phyloP scores from a whole-genome alignment of 2,329 filamentous ascomycete species.

The Trichoderma brevicompactum region DNA sequence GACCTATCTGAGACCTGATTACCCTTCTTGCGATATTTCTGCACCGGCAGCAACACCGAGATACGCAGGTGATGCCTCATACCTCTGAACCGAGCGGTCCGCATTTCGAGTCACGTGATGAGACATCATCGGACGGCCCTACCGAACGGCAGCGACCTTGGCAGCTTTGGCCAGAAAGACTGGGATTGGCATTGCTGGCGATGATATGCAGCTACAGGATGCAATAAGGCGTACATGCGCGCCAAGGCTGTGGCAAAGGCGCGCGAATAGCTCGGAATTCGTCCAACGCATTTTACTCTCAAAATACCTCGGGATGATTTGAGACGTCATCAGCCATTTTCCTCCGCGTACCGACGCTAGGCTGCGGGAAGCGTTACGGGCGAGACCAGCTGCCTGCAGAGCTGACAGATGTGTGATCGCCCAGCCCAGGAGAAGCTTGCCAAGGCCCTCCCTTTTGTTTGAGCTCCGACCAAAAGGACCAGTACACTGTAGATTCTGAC shows the following conservation, averaged over 20 bases:
- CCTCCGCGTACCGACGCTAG: background rate
- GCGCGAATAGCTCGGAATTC: background rate
- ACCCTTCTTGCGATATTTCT: background rate
- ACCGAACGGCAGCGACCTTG: conserved; percentile 2
- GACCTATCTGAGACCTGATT: too few species aligned
- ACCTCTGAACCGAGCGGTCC: conserved; percentile 4
- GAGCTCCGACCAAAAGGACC: background rate
- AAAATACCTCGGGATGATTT: background rate
- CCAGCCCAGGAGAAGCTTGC: too few species aligned
- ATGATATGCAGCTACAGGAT: background rate
- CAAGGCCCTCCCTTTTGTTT: background rate
- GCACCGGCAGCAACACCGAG: background rate
- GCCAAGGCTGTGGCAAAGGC: background rate
- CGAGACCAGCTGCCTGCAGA: background rate
- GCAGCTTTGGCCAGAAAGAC: background rate
- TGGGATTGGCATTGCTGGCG: background rate
- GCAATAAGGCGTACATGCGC: background rate
- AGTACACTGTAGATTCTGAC: background rate
- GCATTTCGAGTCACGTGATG: conserved; percentile 11
- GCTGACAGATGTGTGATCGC: background rate
- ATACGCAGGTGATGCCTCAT: background rate
- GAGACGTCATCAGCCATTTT: background rate
- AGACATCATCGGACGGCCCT: conserved; percentile 2
- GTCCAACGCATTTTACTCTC: background rate
- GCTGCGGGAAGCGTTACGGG: background rate